Percentiles rank a stretch among this genome's conserved stretches.
Evolutionary conservation across 768 basidiomycete genomes (phyloP).

Genomic region (Termitomyces bulborhizus): DNA sequence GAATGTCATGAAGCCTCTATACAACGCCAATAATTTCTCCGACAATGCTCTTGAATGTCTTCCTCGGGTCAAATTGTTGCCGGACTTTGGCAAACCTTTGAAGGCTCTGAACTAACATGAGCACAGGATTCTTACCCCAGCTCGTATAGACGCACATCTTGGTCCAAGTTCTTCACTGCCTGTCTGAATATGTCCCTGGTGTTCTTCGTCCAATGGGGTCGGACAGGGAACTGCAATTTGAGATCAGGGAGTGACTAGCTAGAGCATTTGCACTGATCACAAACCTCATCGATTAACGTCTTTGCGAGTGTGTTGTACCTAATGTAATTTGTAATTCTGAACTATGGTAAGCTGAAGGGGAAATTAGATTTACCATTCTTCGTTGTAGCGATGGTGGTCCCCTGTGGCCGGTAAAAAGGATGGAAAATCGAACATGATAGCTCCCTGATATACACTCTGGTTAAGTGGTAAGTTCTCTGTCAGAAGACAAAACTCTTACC

Average conservation of each 20-base stretch:
- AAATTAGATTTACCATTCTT: constrained; percentile 21
- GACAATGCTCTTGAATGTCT: constrained; percentile 27
- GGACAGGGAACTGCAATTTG: constrained; percentile 24
- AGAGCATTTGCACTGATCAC: background rate
- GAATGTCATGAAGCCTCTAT: background rate
- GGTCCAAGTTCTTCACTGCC: constrained; percentile 25
- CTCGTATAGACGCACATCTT: constrained; percentile 18
- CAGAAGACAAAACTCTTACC: constrained; percentile 12
- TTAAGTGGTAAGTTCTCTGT: background rate
- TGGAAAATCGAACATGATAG: constrained; percentile 34
- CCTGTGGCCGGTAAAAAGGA: constrained; percentile 26
- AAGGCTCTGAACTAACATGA: constrained; percentile 17
- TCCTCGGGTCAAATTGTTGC: constrained; percentile 25
- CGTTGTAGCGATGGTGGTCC: constrained; percentile 28
- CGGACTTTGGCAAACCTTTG: constrained; percentile 25
- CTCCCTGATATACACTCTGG: constrained; percentile 17
- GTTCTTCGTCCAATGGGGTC: constrained; percentile 33
- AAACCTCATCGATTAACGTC: constrained; percentile 27
- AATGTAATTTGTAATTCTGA: background rate
- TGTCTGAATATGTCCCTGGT: constrained; percentile 23
- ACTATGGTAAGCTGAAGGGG: background rate
- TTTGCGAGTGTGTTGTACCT: constrained; percentile 16
- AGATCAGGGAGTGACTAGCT: background rate
- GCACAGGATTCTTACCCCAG: background rate
- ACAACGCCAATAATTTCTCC: constrained; percentile 31